A percentile compares a stretch with the other conserved stretches of the same genome.
These are phyloP conservation scores for Aspergillus awamori DNA, from an alignment of 2,329 filamentous ascomycete species.

Conservation along the genomic window DNA sequence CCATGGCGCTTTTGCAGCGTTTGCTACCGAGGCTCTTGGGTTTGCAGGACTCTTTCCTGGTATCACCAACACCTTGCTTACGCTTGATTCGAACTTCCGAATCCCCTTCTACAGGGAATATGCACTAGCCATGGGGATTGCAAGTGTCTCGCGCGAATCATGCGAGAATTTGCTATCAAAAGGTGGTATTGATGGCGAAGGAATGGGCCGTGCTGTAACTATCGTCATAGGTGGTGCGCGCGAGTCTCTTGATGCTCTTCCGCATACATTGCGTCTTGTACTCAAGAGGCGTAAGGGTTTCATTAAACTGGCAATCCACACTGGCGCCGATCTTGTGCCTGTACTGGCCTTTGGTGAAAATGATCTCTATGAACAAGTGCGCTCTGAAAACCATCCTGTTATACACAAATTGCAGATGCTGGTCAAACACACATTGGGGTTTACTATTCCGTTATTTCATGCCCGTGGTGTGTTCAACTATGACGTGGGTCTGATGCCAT, in stretches of 20 bases:
- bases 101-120: conserved; percentile 95
- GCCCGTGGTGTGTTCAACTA: conserved; percentile 96
- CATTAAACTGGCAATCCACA: conserved; percentile 87
- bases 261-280: conserved; percentile 74
- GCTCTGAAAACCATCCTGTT: conserved; percentile 72
- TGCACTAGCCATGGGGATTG: conserved; percentile 82
- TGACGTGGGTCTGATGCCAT: conserved; percentile 94
- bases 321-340: conserved; percentile 91
- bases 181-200: conserved; percentile 75
- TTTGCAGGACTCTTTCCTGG: conserved; percentile 88
- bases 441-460: conserved; percentile 88
- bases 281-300: conserved; percentile 87
- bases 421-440: conserved; percentile 83
- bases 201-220: conserved; percentile 93
- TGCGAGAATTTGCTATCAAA: conserved; percentile 85
- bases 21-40: conserved; percentile 85
- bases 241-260: conserved; percentile 86
- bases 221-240: conserved; percentile 92
- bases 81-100: conserved; percentile 93
- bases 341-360: conserved; percentile 95
- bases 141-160: conserved; percentile 86
- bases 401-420: conserved; percentile 82
- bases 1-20: conserved; percentile 91
- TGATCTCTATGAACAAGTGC: conserved; percentile 89
- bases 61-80: conserved; percentile 90